Conservation (phyloP, 345 rosid genomes). For the Linum tenue region DNA sequence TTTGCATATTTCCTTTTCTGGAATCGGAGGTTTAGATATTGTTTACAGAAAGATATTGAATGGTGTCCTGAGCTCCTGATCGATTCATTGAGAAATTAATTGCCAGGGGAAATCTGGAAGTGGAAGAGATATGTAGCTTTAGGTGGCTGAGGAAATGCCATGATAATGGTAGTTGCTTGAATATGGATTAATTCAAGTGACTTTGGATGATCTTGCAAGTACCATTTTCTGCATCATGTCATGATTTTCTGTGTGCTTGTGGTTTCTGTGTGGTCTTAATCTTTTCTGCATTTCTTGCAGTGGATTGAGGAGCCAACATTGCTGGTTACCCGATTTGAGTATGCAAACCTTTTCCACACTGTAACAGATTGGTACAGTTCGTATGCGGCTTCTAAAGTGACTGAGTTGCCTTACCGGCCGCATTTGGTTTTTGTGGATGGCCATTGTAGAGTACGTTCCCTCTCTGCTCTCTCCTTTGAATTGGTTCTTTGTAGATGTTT, state of each 20-base stretch:
- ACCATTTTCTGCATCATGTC: neutral
- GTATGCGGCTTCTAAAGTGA: slow-evolving; percentile 74
- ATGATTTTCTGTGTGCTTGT: neutral
- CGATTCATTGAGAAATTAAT: too few relatives aligned
- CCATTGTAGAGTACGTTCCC: slow-evolving; percentile 51
- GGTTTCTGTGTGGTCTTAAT: neutral
- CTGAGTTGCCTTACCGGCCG: slow-evolving; percentile 77
- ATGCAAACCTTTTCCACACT: slow-evolving; percentile 89
- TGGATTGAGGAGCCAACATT: slow-evolving; percentile 92
- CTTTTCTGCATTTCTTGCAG: slow-evolving; percentile 29
- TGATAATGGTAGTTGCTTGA: neutral
- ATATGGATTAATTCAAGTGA: neutral
- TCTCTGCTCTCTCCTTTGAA: neutral
- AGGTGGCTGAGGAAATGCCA: neutral
- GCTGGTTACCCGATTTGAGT: slow-evolving; percentile 66
- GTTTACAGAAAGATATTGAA: neutral
- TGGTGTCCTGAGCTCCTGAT: too few relatives aligned
- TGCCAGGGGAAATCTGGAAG: neutral
- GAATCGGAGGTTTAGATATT: neutral
- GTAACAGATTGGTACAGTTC: slow-evolving; percentile 93
- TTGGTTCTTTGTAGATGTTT: neutral
- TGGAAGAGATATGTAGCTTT: neutral
- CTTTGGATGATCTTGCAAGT: neutral
- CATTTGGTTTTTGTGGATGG: slow-evolving; percentile 80
- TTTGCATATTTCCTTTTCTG: neutral